Evolutionary conservation across 805 yeast species (phyloP).

Genomic region (Saturnispora gosingensis): DNA sequence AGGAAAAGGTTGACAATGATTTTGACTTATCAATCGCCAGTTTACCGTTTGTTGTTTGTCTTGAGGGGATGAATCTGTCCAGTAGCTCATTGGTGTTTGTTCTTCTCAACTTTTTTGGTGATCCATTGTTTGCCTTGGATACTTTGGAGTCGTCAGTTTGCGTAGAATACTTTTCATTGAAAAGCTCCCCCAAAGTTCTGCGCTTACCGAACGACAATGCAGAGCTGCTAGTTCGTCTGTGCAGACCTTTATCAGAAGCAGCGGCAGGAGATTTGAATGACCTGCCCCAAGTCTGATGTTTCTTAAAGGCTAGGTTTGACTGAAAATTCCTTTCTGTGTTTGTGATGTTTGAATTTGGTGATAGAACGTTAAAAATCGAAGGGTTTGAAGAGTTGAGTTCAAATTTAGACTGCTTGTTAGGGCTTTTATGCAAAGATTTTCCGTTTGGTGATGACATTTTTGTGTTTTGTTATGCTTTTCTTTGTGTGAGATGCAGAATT

Average conservation of each 20-base stretch:
- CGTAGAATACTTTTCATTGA: slow-evolving; percentile 7
- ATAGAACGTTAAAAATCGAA: slow-evolving; percentile 24
- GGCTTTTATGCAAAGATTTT: neutral
- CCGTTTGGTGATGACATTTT: neutral
- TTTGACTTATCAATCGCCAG: slow-evolving; percentile 30
- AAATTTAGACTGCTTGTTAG: neutral
- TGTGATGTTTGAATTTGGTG: slow-evolving; percentile 30
- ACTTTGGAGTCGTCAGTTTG: neutral
- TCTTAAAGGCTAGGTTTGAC: neutral
- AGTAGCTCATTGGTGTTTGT: slow-evolving; percentile 29
- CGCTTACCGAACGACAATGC: slow-evolving; percentile 6
- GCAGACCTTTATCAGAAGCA: slow-evolving; percentile 8
- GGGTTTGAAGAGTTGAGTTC: slow-evolving; percentile 18
- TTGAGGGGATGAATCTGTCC: slow-evolving; percentile 55
- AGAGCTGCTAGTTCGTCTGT: slow-evolving; percentile 5
- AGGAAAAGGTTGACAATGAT: slow-evolving; percentile 26
- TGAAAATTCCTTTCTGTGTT: slow-evolving; percentile 26
- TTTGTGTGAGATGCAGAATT: neutral
- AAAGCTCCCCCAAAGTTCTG: slow-evolving; percentile 9
- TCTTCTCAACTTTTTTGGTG: slow-evolving; percentile 23
- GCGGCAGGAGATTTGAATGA: neutral
- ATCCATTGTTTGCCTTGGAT: slow-evolving; percentile 6
- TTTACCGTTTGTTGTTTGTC: slow-evolving; percentile 41
- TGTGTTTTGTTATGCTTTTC: neutral
- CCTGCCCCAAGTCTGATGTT: neutral